phyloP scores from a whole-genome alignment of 163 green algal species.

The Scenedesmus sp. region DNA sequence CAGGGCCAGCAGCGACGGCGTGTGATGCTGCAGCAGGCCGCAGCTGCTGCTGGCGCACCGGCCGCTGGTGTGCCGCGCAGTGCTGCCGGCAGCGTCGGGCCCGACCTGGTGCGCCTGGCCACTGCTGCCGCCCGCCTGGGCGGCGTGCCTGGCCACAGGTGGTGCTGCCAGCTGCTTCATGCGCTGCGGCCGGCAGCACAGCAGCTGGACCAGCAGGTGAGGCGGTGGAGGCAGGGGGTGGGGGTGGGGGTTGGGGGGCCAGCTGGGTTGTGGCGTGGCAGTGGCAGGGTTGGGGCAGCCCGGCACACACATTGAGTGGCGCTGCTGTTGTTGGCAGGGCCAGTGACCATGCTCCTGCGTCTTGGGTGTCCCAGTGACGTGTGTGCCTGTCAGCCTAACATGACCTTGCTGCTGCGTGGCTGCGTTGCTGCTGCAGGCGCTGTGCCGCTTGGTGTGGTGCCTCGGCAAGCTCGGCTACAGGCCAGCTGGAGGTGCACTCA shows the following conservation, averaged over 20 bases:
- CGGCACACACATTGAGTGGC: no score
- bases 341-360: no score
- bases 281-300: no score
- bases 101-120: conserved; percentile 13
- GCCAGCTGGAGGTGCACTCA: not conserved
- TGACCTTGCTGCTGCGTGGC: not conserved
- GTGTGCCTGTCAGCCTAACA: not conserved
- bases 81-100: not conserved
- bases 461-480: conserved; percentile 31
- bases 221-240: no score
- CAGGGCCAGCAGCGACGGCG: not conserved
- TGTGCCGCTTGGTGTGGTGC: conserved; percentile 23
- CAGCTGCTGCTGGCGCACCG: not conserved
- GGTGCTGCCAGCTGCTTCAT: not conserved
- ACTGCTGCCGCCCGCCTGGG: conserved; percentile 28
- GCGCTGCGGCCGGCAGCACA: conserved; percentile 16
- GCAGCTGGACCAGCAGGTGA: conserved; percentile 7
- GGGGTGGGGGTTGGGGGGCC: not conserved
- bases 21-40: not conserved
- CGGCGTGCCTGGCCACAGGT: conserved; percentile 8
- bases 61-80: not conserved
- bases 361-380: no score
- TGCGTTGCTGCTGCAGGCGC: conserved; percentile 5
- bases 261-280: not conserved
- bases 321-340: no score